Conservation (phyloP, 768 basidiomycete species). For the Russula compacta region DNA sequence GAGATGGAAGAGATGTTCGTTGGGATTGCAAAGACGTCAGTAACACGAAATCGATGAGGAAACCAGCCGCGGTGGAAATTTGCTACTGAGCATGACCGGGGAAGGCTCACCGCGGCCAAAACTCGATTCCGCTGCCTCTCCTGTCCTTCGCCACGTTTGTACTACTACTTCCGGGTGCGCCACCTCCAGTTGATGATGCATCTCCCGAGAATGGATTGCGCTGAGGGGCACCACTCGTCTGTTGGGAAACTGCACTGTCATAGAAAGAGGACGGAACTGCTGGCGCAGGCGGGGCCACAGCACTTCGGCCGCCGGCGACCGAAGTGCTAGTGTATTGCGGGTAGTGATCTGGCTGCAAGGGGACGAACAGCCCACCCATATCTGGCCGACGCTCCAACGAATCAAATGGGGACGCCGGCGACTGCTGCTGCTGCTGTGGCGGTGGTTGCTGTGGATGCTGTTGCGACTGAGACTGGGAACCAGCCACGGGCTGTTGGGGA, state of each 20-base stretch:
- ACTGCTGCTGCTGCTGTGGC: conserved; percentile 29
- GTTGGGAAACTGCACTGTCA: conserved; percentile 46
- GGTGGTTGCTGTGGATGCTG: conserved; percentile 22
- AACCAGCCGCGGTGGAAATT: neutral
- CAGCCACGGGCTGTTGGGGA: conserved; percentile 19
- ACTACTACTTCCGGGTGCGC: conserved; percentile 30
- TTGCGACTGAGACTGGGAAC: conserved; percentile 24
- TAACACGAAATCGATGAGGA: neutral
- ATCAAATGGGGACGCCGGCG: conserved; percentile 42
- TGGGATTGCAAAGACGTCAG: neutral
- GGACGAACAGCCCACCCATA: conserved; percentile 62
- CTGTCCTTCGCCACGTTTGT: conserved; percentile 43
- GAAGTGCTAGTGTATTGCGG: conserved; percentile 37
- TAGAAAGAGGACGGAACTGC: conserved; percentile 60
- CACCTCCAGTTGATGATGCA: conserved; percentile 10
- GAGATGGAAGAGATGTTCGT: conserved; percentile 12
- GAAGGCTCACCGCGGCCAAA: conserved; percentile 58
- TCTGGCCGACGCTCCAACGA: conserved; percentile 55
- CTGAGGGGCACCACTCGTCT: conserved; percentile 20
- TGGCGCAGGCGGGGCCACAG: conserved; percentile 43
- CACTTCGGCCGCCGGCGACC: conserved; percentile 29
- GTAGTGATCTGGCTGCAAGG: conserved; percentile 79
- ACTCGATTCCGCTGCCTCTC: conserved; percentile 58
- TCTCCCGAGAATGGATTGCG: conserved; percentile 30
- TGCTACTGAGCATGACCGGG: neutral